Percentiles rank a stretch among this genome's conserved stretches.
Evolutionary conservation across 306 rosid species (phyloP).

Genomic region (Parietaria judaica): DNA sequence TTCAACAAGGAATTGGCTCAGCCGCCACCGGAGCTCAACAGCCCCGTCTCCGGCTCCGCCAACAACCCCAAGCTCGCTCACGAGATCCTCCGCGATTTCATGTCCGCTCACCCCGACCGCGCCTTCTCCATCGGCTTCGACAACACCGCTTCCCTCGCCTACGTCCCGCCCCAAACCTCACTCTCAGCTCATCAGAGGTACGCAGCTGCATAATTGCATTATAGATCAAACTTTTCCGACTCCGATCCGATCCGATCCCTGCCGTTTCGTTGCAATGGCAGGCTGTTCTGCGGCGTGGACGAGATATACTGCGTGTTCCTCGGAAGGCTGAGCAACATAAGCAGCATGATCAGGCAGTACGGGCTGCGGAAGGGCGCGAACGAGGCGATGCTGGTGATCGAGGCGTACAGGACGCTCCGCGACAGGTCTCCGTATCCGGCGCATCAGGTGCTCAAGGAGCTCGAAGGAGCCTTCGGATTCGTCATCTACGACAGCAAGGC

Average conservation of each 20-base stretch:
- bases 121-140: slow-evolving; percentile 54
- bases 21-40: slow-evolving; percentile 83
- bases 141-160: slow-evolving; percentile 45
- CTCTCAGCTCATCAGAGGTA: slow-evolving; percentile 39
- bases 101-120: slow-evolving; percentile 33
- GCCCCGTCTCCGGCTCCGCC: slow-evolving; percentile 48
- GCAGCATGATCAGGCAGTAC: slow-evolving; percentile 63
- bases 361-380: slow-evolving; percentile 64
- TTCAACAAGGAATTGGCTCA: slow-evolving; percentile 65
- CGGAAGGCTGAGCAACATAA: slow-evolving; percentile 60
- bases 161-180: slow-evolving; percentile 27
- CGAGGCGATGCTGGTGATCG: slow-evolving; percentile 67
- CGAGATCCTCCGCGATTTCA: slow-evolving; percentile 46
- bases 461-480: slow-evolving; percentile 82
- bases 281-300: slow-evolving; percentile 79
- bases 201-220: no score
- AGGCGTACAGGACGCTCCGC: slow-evolving; percentile 79
- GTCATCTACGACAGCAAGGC: slow-evolving; percentile 55
- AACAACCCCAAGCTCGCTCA: slow-evolving; percentile 41
- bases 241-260: background rate
- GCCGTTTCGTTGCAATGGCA: slow-evolving; percentile 14
- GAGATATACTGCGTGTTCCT: slow-evolving; percentile 66
- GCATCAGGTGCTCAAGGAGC: slow-evolving; percentile 80
- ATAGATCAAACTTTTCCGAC: background rate
- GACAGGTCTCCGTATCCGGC: slow-evolving; percentile 95